Evolutionary conservation across 306 rosid genomes (phyloP), one percentile per base, ranked within the genome.

Genomic region (Senna tora): DNA sequence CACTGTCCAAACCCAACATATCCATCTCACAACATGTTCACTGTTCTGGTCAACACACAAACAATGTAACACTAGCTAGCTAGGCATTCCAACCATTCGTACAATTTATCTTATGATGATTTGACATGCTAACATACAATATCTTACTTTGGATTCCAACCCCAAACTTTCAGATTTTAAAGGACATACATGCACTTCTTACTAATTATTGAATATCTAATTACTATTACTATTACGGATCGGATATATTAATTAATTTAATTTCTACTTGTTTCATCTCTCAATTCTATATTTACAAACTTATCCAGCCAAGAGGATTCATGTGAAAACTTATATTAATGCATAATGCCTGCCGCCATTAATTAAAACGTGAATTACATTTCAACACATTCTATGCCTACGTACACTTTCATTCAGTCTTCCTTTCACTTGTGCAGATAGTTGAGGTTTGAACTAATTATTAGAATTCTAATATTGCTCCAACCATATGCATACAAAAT

Each of bases 51-150:
- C 42, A 57, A 28, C 12, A 57, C 7, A 25, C 38, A 45, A 25
- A 25, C 30, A 25, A n/a, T n/a, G n/a, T n/a, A n/a, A 25, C 30
- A 25, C 30, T n/a, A n/a, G n/a, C 5, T 6, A 33, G 0, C 17
- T 45, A 13, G n/a, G 4, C 60, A 50, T 66, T 66, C 43, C 16
- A 33, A 58, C 50, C 62, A 69, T 21, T 69, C 39, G 22, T 33
- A 67, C 49, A 16, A 50, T 17, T 36, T 9, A 53, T 21, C 25
- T 19, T 38, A 19, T 70, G 43, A 22, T 34, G 7, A 25, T 25
- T 25, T 65, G 41, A 65, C 56, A 65, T 22, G 45, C 13, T 65
- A 70, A 68, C 66, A 11, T 5, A 10, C 60, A 19, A 21, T 0
- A 20, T 54, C 15, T 52, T 25, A 22, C 36, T 55, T 55, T 55